Base-by-base conservation (phyloP, 208 protist species). In the Leishmania tropica region DNA sequence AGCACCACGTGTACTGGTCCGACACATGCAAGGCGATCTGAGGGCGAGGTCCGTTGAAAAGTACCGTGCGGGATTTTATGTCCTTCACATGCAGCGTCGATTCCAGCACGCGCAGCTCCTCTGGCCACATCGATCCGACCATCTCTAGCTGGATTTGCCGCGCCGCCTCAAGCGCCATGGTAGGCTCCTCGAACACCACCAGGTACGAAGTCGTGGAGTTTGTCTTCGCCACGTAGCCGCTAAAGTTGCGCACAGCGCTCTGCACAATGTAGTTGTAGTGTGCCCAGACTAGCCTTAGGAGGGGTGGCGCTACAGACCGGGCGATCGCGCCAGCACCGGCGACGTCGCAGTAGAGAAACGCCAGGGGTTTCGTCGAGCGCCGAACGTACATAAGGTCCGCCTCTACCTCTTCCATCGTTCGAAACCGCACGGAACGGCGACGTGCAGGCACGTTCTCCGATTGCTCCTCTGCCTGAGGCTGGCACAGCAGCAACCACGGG, bases 181-280 rank as follows among this genome's bases (percentile, higher is more conserved):
- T 48, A 21, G 85, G 82, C 1, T 83, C 79, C 6, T 74, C 65
- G 62, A 97, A 97, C 19, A 93, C 75, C 3, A 93, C 88, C 45
- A 96, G 79, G 75, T 96, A 97, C 4, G 87, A 89, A 1, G 90
- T 81, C 37, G 65, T 31, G 56, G 85, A 86, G 85, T 95, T 90
- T 5, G 92, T 95, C 76, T 92, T 89, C 31, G 83, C 85, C 72
- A 97, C 83, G 76, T 89, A 94, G 37, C 93, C 92, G 60, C 87
- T 72, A 62, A 82, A 87, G 8, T 81, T 70, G 70, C 83, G 75
- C 17, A 95, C 42, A 6, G 83, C 76, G 45, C 70, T 78, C 75
- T 96, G 90, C 28, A 96, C 90, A 70, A 95, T 80, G 79, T 88
- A 84, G 81, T 97, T 96, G 79, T 96, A 97, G 81, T 95, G 87